phyloP scores from a whole-genome alignment of 495 filamentous ascomycete species.

The Hyphodiscus hymeniophilus region DNA sequence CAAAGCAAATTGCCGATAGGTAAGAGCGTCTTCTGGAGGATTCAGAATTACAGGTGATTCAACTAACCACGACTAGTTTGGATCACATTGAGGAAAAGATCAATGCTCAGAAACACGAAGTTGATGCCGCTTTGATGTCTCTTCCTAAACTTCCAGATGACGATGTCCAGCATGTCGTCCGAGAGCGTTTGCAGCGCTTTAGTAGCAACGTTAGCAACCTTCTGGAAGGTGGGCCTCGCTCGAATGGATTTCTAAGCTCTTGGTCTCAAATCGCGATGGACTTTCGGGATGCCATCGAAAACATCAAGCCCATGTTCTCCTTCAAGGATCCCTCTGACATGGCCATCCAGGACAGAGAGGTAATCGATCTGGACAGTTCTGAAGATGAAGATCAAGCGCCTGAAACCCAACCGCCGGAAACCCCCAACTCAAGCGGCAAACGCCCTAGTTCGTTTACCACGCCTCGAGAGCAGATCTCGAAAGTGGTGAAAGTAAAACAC shows the following conservation, averaged over 20 bases:
- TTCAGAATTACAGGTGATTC: background rate
- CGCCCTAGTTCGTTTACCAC: too few species aligned
- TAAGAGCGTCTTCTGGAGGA: slow-evolving; percentile 17
- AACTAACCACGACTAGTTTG: slow-evolving; percentile 31
- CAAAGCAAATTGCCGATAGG: slow-evolving; percentile 47
- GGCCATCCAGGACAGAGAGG: background rate
- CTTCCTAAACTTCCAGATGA: slow-evolving; percentile 46
- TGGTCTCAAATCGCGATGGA: slow-evolving; percentile 17
- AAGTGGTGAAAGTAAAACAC: too few species aligned
- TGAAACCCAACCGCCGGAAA: too few species aligned
- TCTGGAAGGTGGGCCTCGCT: slow-evolving; percentile 21
- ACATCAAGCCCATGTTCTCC: slow-evolving; percentile 11
- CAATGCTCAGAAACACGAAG: slow-evolving; percentile 33
- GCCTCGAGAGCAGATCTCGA: too few species aligned
- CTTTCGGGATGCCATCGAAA: slow-evolving; percentile 29
- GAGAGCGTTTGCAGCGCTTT: slow-evolving; percentile 33
- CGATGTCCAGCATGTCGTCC: slow-evolving; percentile 41
- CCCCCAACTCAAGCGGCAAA: too few species aligned
- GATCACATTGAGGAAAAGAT: slow-evolving; percentile 53
- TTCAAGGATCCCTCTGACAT: slow-evolving; percentile 4
- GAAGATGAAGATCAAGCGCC: background rate
- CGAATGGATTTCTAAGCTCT: slow-evolving; percentile 21
- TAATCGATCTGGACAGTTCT: background rate
- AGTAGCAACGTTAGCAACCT: slow-evolving; percentile 28
- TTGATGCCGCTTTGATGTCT: slow-evolving; percentile 37